Evolutionary conservation across 805 yeast genomes (phyloP).

Genomic region (Peterozyma toletana): DNA sequence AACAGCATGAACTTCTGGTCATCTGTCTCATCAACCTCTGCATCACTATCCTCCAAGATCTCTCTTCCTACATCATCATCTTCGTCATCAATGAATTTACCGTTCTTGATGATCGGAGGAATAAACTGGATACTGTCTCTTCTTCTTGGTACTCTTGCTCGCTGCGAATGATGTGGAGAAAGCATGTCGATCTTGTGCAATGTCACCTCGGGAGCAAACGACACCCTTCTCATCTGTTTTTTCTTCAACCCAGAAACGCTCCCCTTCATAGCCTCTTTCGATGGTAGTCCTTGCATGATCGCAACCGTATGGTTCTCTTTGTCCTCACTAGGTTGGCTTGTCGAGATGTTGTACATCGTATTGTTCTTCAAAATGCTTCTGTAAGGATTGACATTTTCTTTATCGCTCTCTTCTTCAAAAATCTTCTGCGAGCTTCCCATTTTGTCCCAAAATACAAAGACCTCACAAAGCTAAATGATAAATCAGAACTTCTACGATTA

Average conservation of each 20-base stretch:
- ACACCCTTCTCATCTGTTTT: conserved; percentile 42
- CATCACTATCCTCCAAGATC: conserved; percentile 18
- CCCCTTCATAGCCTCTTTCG: conserved; percentile 6
- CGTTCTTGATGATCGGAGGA: conserved; percentile 11
- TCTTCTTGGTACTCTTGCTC: conserved; percentile 16
- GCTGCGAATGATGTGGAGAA: not conserved
- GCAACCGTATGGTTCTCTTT: conserved; percentile 27
- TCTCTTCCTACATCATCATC: conserved; percentile 11
- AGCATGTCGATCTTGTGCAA: conserved; percentile 46
- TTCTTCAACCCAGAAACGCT: conserved; percentile 7
- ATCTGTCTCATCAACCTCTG: conserved; percentile 7
- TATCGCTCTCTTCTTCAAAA: no score
- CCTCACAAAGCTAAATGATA: no score
- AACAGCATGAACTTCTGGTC: not conserved
- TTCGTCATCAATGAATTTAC: conserved; percentile 4
- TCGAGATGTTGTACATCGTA: no score
- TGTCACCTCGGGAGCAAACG: conserved; percentile 73
- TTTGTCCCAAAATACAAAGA: no score
- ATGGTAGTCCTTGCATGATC: conserved; percentile 19
- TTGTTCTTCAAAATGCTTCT: conserved; percentile 22
- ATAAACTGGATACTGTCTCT: conserved; percentile 22
- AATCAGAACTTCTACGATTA: no score
- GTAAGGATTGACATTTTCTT: no score
- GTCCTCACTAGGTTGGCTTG: no score
- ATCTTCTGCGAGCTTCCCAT: no score